Evolutionary conservation across 352 stramenopile species (phyloP).

Genomic region (Globisporangium splendens): DNA sequence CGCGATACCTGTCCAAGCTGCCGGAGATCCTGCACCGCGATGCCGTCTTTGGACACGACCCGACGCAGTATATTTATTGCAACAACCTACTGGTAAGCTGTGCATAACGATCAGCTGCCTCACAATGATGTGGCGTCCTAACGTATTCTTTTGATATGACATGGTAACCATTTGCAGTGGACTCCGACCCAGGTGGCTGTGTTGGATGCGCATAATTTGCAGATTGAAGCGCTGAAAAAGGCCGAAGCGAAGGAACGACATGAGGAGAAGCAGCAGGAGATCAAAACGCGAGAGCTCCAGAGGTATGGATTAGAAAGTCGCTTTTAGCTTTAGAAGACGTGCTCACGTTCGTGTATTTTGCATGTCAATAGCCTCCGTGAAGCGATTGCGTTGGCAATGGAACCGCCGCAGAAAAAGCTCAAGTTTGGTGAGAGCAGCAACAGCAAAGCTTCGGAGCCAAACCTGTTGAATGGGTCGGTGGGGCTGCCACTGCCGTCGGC

Average conservation of each 20-base stretch:
- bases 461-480: neutral
- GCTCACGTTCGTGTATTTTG: conserved; percentile 10
- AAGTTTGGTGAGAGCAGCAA: conserved; percentile 25
- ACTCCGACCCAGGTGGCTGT: conserved; percentile 2
- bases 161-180: neutral
- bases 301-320: conserved; percentile 2
- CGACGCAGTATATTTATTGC: conserved; percentile 72
- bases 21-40: conserved; percentile 51
- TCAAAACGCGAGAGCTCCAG: conserved; percentile 8
- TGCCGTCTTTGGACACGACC: conserved; percentile 56
- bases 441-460: conserved; percentile 17
- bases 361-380: conserved; percentile 9
- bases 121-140: neutral
- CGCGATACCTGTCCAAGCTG: conserved; percentile 55
- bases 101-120: neutral
- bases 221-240: conserved; percentile 25
- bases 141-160: too few relatives aligned
- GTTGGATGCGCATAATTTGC: conserved; percentile 5
- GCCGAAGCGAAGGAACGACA: neutral
- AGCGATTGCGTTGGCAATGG: conserved; percentile 10
- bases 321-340: too few relatives aligned
- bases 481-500: conserved; percentile 3
- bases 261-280: conserved; percentile 4
- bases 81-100: conserved; percentile 63
- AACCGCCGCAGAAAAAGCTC: conserved; percentile 36